These are phyloP conservation scores for Acidiella bohemica DNA, from an alignment of 495 filamentous ascomycete species.

Conservation along the genomic window DNA sequence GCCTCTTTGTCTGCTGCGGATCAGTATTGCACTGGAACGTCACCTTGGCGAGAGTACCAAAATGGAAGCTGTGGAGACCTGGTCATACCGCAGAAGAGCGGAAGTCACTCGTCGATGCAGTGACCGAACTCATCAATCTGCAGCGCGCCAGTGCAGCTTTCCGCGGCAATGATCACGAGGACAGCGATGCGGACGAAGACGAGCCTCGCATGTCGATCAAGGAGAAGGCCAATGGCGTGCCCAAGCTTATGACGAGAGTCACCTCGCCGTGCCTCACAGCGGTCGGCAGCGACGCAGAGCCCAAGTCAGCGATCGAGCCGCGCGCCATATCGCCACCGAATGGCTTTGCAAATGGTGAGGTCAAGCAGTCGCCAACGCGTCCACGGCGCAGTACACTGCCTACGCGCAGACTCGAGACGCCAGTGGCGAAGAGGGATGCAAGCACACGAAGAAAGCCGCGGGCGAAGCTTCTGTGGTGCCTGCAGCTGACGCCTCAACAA, in stretches of 20 bases:
- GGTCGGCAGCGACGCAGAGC: no score
- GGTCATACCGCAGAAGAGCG: constrained; percentile 34
- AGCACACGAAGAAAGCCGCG: constrained; percentile 44
- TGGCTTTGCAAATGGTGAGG: not conserved
- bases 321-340: not conserved
- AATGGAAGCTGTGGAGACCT: constrained; percentile 68
- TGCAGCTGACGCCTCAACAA: constrained; percentile 67
- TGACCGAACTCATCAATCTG: constrained; percentile 22
- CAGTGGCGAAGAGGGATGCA: constrained; percentile 26
- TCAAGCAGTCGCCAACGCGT: constrained; percentile 7
- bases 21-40: constrained; percentile 78
- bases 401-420: constrained; percentile 37
- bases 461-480: constrained; percentile 56
- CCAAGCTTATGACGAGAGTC: constrained; percentile 3
- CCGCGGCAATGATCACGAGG: constrained; percentile 29
- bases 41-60: constrained; percentile 71
- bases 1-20: constrained; percentile 56
- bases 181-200: constrained; percentile 35
- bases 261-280: not conserved
- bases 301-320: constrained; percentile 16
- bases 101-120: constrained; percentile 37
- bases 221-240: constrained; percentile 5
- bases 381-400: constrained; percentile 40
- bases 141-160: constrained; percentile 13
- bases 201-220: constrained; percentile 10